phyloP scores from a whole-genome alignment of 225 moss, liverwort and hornwort genomes.

The Marchantia paleacea region DNA sequence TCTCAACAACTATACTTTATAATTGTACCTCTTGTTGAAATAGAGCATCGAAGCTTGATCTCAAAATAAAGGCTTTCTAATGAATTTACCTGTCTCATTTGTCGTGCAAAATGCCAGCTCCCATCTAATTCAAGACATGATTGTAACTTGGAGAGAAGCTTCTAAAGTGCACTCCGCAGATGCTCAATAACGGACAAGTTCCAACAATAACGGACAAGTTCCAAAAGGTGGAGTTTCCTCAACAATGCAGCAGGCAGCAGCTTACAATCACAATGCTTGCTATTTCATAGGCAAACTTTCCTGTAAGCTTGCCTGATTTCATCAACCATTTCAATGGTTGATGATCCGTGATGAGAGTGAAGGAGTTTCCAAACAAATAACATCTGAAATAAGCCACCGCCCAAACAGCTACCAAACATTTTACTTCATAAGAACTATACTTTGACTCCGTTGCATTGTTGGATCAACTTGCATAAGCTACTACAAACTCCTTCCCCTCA shows the following conservation, averaged over 20 bases:
- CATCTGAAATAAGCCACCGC: too few species aligned
- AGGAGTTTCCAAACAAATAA: too few species aligned
- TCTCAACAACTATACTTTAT: background rate
- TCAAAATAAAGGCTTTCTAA: background rate
- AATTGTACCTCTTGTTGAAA: background rate
- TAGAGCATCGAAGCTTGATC: background rate
- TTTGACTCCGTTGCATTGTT: too few species aligned
- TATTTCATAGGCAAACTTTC: background rate
- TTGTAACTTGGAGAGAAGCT: background rate
- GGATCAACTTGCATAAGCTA: too few species aligned
- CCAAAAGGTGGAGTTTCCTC: slow-evolving; percentile 11
- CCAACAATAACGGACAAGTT: slow-evolving; percentile 8
- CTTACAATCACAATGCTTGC: slow-evolving; percentile 4
- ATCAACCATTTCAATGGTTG: too few species aligned
- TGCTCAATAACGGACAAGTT: too few species aligned
- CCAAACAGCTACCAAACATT: too few species aligned
- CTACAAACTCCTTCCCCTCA: too few species aligned
- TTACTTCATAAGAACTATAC: too few species aligned
- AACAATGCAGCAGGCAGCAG: slow-evolving; percentile 11
- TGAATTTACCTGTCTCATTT: background rate
- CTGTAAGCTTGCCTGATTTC: too few species aligned
- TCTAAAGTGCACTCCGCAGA: slow-evolving; percentile 14
- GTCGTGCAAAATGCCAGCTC: background rate
- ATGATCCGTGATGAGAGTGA: too few species aligned
- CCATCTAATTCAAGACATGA: background rate